Evolutionary conservation across 345 rosid genomes (phyloP).

Genomic region (Populus nigra): DNA sequence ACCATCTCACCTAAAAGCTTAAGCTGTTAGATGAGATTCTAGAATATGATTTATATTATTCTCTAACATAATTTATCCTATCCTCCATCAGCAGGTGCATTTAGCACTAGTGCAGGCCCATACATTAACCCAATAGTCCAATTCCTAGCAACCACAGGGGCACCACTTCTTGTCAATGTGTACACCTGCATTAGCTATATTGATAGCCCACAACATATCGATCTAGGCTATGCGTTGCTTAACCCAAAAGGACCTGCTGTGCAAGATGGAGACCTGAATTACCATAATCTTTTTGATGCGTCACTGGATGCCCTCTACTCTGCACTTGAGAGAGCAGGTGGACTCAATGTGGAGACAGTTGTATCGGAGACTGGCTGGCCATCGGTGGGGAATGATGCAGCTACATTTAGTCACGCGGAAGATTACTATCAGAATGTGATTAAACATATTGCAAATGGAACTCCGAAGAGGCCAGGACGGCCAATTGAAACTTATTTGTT

Average conservation of each 20-base stretch:
- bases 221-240: slow-evolving; percentile 7
- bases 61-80: too few relatives aligned
- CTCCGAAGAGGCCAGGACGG: slow-evolving; percentile 23
- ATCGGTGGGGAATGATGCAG: background rate
- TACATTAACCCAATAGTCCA: slow-evolving; percentile 17
- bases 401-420: slow-evolving; percentile 18
- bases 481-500: slow-evolving; percentile 18
- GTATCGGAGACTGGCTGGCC: slow-evolving; percentile 16
- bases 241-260: background rate
- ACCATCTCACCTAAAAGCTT: too few relatives aligned
- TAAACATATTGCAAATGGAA: slow-evolving; percentile 21
- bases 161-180: slow-evolving; percentile 10
- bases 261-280: background rate
- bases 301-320: background rate
- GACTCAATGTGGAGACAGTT: background rate
- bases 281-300: slow-evolving; percentile 6
- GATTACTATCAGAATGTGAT: slow-evolving; percentile 21
- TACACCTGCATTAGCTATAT: background rate
- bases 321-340: background rate
- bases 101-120: slow-evolving; percentile 6
- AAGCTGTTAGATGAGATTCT: too few relatives aligned
- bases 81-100: slow-evolving; percentile 36
- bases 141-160: background rate
- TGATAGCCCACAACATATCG: background rate
- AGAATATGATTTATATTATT: too few relatives aligned